Percentiles rank a stretch among this genome's conserved stretches.
These are phyloP conservation scores for Candida sithepensis DNA, from an alignment of 805 yeast species.

Conservation along the genomic window DNA sequence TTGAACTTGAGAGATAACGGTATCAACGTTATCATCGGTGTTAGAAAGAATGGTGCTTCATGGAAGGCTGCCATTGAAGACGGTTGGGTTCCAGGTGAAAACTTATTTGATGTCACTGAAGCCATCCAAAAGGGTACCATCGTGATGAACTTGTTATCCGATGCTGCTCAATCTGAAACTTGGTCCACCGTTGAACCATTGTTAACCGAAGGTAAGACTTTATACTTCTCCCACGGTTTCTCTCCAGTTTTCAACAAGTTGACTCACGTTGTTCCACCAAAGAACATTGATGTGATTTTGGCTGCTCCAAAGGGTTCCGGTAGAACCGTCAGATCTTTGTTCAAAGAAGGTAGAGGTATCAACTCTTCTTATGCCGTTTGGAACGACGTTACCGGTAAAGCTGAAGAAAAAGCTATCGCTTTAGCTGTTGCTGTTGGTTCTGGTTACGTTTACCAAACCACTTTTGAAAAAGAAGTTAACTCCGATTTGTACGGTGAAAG, in stretches of 20 bases:
- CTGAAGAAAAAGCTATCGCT: slow-evolving; percentile 98
- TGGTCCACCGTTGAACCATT: slow-evolving; percentile 86
- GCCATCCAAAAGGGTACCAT: slow-evolving; percentile 90
- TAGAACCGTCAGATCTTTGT: slow-evolving; percentile 97
- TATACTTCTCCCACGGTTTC: slow-evolving; percentile 99
- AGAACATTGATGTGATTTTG: slow-evolving; percentile 90
- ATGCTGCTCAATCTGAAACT: slow-evolving; percentile 99
- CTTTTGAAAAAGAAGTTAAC: slow-evolving; percentile 98
- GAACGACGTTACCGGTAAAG: slow-evolving; percentile 99
- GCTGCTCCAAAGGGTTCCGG: slow-evolving; percentile 99
- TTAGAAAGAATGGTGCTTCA: slow-evolving; percentile 96
- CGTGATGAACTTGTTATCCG: slow-evolving; percentile 96
- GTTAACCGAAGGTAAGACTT: slow-evolving; percentile 94
- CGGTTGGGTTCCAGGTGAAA: slow-evolving; percentile 99
- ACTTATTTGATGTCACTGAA: slow-evolving; percentile 90
- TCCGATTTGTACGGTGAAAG: slow-evolving; percentile 99
- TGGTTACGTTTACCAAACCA: slow-evolving; percentile 99
- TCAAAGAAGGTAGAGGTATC: slow-evolving; percentile 99
- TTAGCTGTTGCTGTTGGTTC: slow-evolving; percentile 99
- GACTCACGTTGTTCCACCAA: slow-evolving; percentile 95
- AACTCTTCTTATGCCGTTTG: slow-evolving; percentile 99
- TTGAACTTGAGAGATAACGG: slow-evolving; percentile 99
- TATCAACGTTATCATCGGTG: slow-evolving; percentile 96
- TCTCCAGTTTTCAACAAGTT: slow-evolving; percentile 98
- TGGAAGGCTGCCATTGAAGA: slow-evolving; percentile 99